These are phyloP conservation scores for Aaosphaeria arxii DNA, from an alignment of 2,329 filamentous ascomycete species.

Conservation along the genomic window DNA sequence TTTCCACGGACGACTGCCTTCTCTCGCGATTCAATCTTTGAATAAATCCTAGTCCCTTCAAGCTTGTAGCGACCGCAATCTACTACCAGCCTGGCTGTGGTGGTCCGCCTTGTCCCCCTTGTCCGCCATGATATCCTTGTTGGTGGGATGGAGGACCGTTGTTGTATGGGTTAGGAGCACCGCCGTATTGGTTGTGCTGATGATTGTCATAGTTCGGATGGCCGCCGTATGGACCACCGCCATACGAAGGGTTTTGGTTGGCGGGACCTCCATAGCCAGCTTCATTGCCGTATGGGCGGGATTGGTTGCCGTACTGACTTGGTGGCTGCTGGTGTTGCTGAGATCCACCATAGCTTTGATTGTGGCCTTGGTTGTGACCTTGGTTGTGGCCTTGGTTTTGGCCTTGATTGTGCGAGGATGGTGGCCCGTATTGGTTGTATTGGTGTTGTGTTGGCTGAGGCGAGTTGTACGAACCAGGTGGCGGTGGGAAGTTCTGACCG, in stretches of 20 bases:
- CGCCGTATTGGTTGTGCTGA: constrained; percentile 19
- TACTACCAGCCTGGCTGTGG: background rate
- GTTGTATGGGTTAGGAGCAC: background rate
- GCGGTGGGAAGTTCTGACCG: background rate
- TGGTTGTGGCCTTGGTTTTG: constrained; percentile 15
- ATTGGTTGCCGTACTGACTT: background rate
- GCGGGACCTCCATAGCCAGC: background rate
- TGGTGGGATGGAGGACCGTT: background rate
- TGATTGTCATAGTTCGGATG: constrained; percentile 27
- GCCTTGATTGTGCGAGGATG: constrained; percentile 15
- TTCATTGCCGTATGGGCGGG: background rate
- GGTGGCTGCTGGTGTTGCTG: background rate
- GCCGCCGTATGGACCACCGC: background rate
- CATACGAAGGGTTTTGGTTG: background rate
- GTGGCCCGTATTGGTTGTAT: constrained; percentile 2
- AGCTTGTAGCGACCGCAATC: too few relatives aligned
- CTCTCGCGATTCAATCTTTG: too few relatives aligned
- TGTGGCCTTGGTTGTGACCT: background rate
- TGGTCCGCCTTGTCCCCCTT: background rate
- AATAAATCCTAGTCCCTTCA: too few relatives aligned
- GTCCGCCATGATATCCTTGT: background rate
- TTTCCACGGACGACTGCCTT: too few relatives aligned
- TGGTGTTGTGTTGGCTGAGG: constrained; percentile 1
- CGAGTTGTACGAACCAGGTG: constrained; percentile 2
- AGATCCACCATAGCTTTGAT: background rate